These are phyloP conservation scores for Schizothecium vesticola DNA, from an alignment of 495 filamentous ascomycete species.

Conservation along the genomic window DNA sequence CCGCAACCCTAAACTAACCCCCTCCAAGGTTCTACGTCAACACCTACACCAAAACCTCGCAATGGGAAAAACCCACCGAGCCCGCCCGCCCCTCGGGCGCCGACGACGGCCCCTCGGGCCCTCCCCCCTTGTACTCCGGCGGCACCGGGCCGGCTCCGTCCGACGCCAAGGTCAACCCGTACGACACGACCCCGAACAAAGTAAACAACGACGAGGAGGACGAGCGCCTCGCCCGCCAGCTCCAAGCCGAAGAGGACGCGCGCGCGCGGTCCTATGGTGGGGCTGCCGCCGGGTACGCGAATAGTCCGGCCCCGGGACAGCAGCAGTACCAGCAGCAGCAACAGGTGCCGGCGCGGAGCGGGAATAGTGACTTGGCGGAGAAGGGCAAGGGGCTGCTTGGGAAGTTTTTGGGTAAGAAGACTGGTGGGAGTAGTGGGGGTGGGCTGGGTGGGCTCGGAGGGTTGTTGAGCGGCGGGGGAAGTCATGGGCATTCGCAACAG, in stretches of 20 bases:
- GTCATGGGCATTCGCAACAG: conserved; percentile 13
- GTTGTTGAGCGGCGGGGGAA: background rate
- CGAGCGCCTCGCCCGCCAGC: conserved; percentile 64
- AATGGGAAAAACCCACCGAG: conserved; percentile 74
- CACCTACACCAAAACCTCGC: conserved; percentile 74
- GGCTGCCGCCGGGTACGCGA: background rate
- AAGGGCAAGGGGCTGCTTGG: conserved; percentile 48
- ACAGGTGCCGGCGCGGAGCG: conserved; percentile 34
- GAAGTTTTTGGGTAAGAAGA: conserved; percentile 48
- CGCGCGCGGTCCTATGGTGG: conserved; percentile 39
- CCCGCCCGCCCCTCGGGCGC: conserved; percentile 45
- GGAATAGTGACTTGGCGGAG: conserved; percentile 18
- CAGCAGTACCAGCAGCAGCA: background rate
- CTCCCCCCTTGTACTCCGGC: conserved; percentile 61
- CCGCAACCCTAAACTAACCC: background rate
- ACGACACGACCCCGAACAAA: conserved; percentile 37
- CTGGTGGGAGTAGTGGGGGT: conserved; percentile 14
- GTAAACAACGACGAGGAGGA: conserved; percentile 51
- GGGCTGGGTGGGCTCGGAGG: no score
- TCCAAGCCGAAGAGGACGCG: conserved; percentile 79
- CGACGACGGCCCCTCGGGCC: conserved; percentile 41
- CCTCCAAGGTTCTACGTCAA: conserved; percentile 77
- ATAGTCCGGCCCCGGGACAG: conserved; percentile 11
- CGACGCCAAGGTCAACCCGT: conserved; percentile 61
- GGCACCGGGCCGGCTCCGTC: conserved; percentile 34